Evolutionary conservation across 768 basidiomycete species (phyloP).

Genomic region (Macrolepiota albuminosa): DNA sequence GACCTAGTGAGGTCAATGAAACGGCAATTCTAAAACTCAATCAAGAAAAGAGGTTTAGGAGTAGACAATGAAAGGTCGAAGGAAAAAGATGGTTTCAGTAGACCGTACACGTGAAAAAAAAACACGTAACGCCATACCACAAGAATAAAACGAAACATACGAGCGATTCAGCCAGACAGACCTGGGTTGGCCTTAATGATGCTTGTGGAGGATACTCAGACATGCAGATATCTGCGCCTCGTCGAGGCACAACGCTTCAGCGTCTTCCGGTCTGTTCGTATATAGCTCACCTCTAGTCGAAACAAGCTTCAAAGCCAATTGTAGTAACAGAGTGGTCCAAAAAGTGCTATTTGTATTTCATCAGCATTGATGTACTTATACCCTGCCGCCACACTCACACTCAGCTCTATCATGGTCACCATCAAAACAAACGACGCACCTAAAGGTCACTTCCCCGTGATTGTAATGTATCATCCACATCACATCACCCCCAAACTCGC

Average conservation of each 20-base stretch:
- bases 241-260: conserved; percentile 4
- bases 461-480: not conserved
- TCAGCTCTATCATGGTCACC: not conserved
- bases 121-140: not conserved
- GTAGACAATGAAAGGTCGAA: not conserved
- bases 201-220: not conserved
- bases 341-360: not conserved
- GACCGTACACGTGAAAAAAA: not conserved
- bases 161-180: not conserved
- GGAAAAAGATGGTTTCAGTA: not conserved
- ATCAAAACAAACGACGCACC: not conserved
- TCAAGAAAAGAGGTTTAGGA: not conserved
- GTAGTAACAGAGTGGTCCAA: not conserved
- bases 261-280: not conserved
- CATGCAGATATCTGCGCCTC: not conserved
- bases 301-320: not conserved
- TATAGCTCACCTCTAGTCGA: not conserved
- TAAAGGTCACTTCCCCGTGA: not conserved
- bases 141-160: not conserved
- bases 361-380: not conserved
- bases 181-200: not conserved
- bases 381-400: not conserved
- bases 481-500: conserved; percentile 56
- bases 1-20: not conserved
- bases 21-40: not conserved